A percentile compares a stretch with the other conserved stretches of the same genome.
phyloP scores from a whole-genome alignment of 495 filamentous ascomycete species.

The Penicillium manginii region DNA sequence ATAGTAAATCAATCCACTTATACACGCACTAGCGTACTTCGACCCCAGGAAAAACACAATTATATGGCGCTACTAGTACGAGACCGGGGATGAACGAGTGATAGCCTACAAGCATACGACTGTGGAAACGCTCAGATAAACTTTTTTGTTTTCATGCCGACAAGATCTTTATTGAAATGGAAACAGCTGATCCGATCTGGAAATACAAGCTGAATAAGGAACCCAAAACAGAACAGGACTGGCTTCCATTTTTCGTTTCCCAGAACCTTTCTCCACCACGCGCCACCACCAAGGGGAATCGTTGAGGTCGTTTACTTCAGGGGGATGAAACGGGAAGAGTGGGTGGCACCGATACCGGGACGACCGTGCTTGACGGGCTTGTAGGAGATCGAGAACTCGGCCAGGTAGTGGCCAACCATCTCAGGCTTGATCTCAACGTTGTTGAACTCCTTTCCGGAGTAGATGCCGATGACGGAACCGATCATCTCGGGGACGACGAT shows the following conservation, averaged over 20 bases:
- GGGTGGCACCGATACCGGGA: conserved; percentile 99
- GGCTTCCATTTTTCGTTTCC: conserved; percentile 47
- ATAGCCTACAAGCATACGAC: background rate
- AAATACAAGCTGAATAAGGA: conserved; percentile 51
- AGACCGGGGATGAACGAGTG: background rate
- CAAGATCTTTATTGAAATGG: conserved; percentile 53
- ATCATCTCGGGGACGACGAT: conserved; percentile 99
- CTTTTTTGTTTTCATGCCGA: conserved; percentile 45
- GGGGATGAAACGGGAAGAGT: conserved; percentile 99
- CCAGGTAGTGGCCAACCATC: conserved; percentile 99
- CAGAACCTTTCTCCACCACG: conserved; percentile 45
- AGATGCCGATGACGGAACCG: conserved; percentile 95
- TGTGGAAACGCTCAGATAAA: background rate
- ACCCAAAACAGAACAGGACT: conserved; percentile 35
- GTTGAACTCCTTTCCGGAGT: conserved; percentile 99
- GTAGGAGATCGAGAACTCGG: conserved; percentile 99
- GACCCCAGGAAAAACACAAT: no score
- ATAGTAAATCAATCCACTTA: no score
- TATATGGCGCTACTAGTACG: background rate
- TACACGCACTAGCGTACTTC: no score
- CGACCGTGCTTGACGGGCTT: conserved; percentile 99
- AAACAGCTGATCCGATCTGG: conserved; percentile 52
- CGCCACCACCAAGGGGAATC: conserved; percentile 47
- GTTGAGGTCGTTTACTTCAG: conserved; percentile 78
- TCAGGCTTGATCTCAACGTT: conserved; percentile 99